phyloP scores from a whole-genome alignment of 1,139 yeast genomes.

The Debaryomycetaceae sp. region DNA sequence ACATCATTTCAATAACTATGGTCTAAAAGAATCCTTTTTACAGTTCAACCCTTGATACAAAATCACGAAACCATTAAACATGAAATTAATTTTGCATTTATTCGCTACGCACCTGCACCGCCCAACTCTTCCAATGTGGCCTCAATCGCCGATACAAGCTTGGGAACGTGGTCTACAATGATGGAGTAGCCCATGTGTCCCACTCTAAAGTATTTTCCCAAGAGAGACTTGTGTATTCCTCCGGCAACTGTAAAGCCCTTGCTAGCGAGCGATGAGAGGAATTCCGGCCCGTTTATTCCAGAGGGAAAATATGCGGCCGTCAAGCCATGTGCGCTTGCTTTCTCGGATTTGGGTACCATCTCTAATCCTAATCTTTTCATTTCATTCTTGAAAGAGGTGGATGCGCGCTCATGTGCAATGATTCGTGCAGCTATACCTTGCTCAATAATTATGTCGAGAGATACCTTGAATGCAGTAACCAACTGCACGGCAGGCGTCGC shows the following conservation, averaged over 20 bases:
- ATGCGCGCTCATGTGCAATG: slow-evolving; percentile 49
- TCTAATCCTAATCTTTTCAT: slow-evolving; percentile 50
- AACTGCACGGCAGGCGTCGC: slow-evolving; percentile 93
- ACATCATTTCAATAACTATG: neutral
- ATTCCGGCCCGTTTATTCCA: slow-evolving; percentile 55
- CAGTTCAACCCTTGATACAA: neutral
- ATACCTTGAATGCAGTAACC: slow-evolving; percentile 68
- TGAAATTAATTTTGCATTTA: too few relatives aligned
- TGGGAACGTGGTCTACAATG: slow-evolving; percentile 32
- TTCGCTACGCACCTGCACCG: too few relatives aligned
- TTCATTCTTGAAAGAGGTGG: slow-evolving; percentile 54
- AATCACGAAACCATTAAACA: too few relatives aligned
- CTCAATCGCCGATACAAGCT: slow-evolving; percentile 23
- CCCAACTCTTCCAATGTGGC: slow-evolving; percentile 24
- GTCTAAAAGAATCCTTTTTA: neutral
- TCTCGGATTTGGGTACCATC: slow-evolving; percentile 51
- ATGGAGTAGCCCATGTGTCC: slow-evolving; percentile 84
- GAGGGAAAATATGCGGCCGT: slow-evolving; percentile 83
- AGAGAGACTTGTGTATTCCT: slow-evolving; percentile 78
- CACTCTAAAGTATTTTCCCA: slow-evolving; percentile 76
- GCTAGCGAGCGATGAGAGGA: slow-evolving; percentile 41
- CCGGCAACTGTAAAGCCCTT: slow-evolving; percentile 82
- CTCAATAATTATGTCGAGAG: slow-evolving; percentile 61
- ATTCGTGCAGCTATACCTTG: slow-evolving; percentile 53
- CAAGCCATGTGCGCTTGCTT: slow-evolving; percentile 76